Evolutionary conservation across 345 rosid species (phyloP), one percentile per base, ranked within the genome.

Genomic region (Ailanthus altissimus): DNA sequence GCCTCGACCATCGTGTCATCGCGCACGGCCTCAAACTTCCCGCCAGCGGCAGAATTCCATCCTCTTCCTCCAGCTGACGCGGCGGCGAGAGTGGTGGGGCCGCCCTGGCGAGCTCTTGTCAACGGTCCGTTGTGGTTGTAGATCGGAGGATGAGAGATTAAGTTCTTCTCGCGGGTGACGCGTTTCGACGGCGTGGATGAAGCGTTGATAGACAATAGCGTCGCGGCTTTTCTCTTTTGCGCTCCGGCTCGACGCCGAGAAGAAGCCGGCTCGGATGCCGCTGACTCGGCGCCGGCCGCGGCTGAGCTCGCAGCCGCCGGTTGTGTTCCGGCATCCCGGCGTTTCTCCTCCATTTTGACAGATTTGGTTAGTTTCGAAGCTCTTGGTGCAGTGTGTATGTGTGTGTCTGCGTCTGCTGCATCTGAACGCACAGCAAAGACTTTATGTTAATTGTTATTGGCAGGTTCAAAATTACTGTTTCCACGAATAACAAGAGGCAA

Each of bases 111-210:
- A 73, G 96, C 97, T 83, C 99, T 88, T 9, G 99, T 97, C 78
- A 97, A 77, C 8, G 99, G 99, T 0, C 99, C 99, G 81, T 88
- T 86, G 74, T 97, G 97, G 82, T 88, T 86, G 73, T 97, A 97
- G 82, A 89, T 80, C 84, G 88, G 90, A 54, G 88, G 12, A 54
- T 86, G 86, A 75, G 90, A 87, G 73, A 83, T 78, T 50, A 84
- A 81, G 81, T 79, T 82, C 87, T 97, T 97, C 84, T 97, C 99
- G 15, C 99, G 92, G 58, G 92, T 86, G 73, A 83, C 78, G 74
- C 98, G 88, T 77, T 94, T 94, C 42, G 97, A 89, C 77, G 88
- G 86, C 13, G 86, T 56, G 2, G 94, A 83, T 15, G 94, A 87
- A 45, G 93, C 73, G 76, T 70, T 79, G 14, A 89, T 82, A 2